phyloP scores from a whole-genome alignment of 495 filamentous ascomycete species.

The Penicillium arizonense region DNA sequence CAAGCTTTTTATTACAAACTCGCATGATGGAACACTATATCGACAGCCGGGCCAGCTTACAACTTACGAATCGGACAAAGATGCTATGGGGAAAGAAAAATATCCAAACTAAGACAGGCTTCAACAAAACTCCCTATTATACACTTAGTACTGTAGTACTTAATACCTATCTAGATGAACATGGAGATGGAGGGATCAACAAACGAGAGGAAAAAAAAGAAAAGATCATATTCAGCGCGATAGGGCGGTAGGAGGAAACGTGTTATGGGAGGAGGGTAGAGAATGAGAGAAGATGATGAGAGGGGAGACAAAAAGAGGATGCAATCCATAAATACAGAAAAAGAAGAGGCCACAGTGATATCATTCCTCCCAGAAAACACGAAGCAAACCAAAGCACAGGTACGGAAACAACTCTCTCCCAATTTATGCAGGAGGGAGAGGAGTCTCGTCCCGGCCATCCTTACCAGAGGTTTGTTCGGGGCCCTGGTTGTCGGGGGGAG shows the following conservation, averaged over 20 bases:
- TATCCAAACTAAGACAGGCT: not conserved
- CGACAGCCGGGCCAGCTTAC: too few species aligned
- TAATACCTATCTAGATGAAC: not conserved
- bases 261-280: conserved; percentile 16
- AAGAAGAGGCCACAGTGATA: conserved; percentile 30
- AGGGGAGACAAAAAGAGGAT: conserved; percentile 25
- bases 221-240: conserved; percentile 9
- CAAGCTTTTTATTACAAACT: too few species aligned
- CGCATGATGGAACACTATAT: too few species aligned
- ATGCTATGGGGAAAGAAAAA: not conserved
- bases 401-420: conserved; percentile 13
- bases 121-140: conserved; percentile 12
- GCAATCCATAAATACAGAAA: conserved; percentile 43
- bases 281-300: conserved; percentile 21
- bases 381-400: conserved; percentile 14
- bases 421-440: conserved; percentile 39
- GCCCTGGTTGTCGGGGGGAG: conserved; percentile 54
- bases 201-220: conserved; percentile 3
- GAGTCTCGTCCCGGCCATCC: conserved; percentile 44
- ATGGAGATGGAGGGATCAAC: not conserved
- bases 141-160: conserved; percentile 8
- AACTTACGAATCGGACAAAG: too few species aligned
- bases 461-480: conserved; percentile 34
- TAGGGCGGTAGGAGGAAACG: conserved; percentile 14
- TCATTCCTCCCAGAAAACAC: conserved; percentile 22